These are phyloP conservation scores for Cyclostephanos invisitatus DNA, from an alignment of 108 stramenopile species.

Conservation along the genomic window DNA sequence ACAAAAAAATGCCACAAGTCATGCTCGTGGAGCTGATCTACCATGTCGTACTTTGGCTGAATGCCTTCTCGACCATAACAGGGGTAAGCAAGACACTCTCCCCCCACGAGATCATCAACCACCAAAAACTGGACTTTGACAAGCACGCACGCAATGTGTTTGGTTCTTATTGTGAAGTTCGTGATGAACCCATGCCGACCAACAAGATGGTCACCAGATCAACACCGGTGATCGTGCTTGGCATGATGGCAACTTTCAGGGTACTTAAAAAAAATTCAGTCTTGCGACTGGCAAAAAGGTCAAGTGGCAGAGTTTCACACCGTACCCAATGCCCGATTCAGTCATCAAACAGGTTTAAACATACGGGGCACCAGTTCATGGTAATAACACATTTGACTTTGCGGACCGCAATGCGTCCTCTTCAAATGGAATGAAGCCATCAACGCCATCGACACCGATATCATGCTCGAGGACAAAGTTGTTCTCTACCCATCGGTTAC, in stretches of 20 bases:
- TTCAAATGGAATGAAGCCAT: too few species aligned
- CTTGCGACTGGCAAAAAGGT: constrained; percentile 22
- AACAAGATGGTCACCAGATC: constrained; percentile 24
- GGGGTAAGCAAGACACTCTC: constrained; percentile 15
- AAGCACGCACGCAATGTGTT: constrained; percentile 22
- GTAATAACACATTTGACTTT: too few species aligned
- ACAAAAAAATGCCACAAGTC: not conserved
- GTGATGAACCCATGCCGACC: constrained; percentile 8
- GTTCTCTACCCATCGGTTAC: too few species aligned
- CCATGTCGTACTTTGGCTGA: constrained; percentile 23
- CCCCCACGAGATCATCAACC: constrained; percentile 20
- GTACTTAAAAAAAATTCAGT: constrained; percentile 17
- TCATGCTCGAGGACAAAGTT: too few species aligned
- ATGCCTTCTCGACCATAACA: constrained; percentile 24
- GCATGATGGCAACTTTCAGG: constrained; percentile 36
- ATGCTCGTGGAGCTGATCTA: constrained; percentile 23
- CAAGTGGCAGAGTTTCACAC: not conserved
- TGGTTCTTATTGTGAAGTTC: constrained; percentile 35
- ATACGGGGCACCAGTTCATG: too few species aligned
- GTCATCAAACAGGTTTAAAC: too few species aligned
- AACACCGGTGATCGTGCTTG: constrained; percentile 15
- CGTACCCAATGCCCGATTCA: too few species aligned
- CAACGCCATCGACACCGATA: too few species aligned
- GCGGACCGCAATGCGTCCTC: too few species aligned
- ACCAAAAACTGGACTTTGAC: constrained; percentile 11